Conservation (phyloP, 495 filamentous ascomycete genomes). For the Talaromyces nanjingensis region DNA sequence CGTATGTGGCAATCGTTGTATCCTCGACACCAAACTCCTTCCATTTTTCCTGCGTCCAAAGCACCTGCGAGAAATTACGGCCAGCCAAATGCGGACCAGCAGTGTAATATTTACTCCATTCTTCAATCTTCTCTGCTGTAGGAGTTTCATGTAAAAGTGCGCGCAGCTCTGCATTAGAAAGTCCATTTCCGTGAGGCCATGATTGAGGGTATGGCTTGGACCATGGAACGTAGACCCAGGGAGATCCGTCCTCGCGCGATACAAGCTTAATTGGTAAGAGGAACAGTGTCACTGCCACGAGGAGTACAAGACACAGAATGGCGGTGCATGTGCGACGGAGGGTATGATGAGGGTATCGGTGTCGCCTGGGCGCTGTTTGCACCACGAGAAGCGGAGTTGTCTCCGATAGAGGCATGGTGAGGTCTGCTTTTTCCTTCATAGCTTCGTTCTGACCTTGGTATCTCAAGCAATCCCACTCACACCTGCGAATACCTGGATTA, state of each 20-base stretch:
- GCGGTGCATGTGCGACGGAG: constrained; percentile 69
- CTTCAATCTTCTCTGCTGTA: constrained; percentile 54
- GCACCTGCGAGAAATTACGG: constrained; percentile 76
- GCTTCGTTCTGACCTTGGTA: neutral
- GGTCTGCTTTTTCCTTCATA: constrained; percentile 32
- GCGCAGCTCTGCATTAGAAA: constrained; percentile 61
- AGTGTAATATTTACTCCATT: constrained; percentile 92
- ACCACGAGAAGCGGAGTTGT: constrained; percentile 34
- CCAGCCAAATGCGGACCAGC: constrained; percentile 81
- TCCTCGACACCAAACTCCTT: constrained; percentile 71
- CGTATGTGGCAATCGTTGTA: constrained; percentile 69
- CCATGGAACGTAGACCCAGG: constrained; percentile 37
- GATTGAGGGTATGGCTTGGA: constrained; percentile 30
- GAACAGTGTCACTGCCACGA: constrained; percentile 55
- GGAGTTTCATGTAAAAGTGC: constrained; percentile 66
- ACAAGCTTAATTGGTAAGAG: constrained; percentile 39
- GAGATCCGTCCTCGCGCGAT: constrained; percentile 30
- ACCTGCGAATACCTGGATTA: neutral
- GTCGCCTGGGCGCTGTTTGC: constrained; percentile 38
- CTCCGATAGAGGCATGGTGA: constrained; percentile 31
- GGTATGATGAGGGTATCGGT: constrained; percentile 60
- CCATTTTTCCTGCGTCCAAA: constrained; percentile 86
- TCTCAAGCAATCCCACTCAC: neutral
- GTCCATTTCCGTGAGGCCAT: constrained; percentile 42
- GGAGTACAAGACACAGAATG: constrained; percentile 47